These are phyloP conservation scores for Penicillium sp. DNA, from an alignment of 2,329 filamentous ascomycete species.

Conservation along the genomic window DNA sequence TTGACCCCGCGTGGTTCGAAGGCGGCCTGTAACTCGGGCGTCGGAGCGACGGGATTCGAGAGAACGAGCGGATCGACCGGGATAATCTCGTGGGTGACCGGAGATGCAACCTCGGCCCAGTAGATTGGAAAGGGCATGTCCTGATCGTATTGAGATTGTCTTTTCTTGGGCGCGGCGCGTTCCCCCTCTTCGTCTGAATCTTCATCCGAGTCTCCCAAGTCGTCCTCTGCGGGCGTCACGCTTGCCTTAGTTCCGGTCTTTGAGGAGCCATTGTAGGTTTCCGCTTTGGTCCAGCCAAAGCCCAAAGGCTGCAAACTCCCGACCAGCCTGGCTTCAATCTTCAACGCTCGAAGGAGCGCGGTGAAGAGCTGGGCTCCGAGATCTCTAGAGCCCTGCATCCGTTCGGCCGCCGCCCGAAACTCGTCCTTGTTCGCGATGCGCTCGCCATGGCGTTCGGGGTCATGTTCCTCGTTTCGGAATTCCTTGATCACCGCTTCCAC, in stretches of 20 bases:
- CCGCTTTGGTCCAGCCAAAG: conserved; percentile 82
- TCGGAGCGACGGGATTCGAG: conserved; percentile 63
- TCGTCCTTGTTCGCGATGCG: conserved; percentile 59
- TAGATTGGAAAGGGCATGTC: conserved; percentile 83
- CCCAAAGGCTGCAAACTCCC: conserved; percentile 79
- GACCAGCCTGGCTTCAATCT: conserved; percentile 76
- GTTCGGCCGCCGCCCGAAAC: conserved; percentile 63
- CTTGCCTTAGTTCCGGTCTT: conserved; percentile 17
- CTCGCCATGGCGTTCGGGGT: conserved; percentile 68
- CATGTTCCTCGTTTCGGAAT: conserved; percentile 57
- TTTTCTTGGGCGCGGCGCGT: conserved; percentile 35
- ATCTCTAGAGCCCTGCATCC: conserved; percentile 75
- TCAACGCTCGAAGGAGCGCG: conserved; percentile 70
- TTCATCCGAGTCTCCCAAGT: conserved; percentile 13
- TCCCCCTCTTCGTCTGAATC: conserved; percentile 14
- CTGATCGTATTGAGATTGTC: conserved; percentile 55
- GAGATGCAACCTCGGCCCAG: conserved; percentile 86
- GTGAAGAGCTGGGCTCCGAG: conserved; percentile 86
- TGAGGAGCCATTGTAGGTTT: conserved; percentile 58
- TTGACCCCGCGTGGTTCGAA: conserved; percentile 79
- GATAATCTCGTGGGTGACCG: conserved; percentile 70
- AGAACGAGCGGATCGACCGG: conserved; percentile 69
- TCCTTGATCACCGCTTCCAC: conserved; percentile 68
- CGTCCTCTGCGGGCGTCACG: conserved; percentile 13
- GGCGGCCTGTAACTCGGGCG: conserved; percentile 62